Conservation (phyloP, 768 basidiomycete genomes). For the Boletellus ananiceps region DNA sequence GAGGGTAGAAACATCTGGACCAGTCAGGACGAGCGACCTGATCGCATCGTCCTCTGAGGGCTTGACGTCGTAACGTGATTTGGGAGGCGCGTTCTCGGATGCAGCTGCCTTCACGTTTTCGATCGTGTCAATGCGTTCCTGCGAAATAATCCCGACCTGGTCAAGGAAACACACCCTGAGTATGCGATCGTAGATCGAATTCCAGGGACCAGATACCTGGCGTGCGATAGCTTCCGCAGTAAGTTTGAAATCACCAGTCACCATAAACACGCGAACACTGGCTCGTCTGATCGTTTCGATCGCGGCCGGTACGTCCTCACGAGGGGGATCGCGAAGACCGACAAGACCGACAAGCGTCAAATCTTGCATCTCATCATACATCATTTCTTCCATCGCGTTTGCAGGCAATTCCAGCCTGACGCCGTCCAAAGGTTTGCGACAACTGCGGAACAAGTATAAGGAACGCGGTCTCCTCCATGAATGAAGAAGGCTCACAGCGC, state of each 20-base stretch:
- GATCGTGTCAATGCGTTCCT: slow-evolving; percentile 35
- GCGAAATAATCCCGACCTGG: slow-evolving; percentile 43
- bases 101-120: slow-evolving; percentile 19
- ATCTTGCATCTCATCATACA: slow-evolving; percentile 33
- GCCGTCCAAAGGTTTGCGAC: slow-evolving; percentile 27
- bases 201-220: slow-evolving; percentile 30
- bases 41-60: slow-evolving; percentile 35
- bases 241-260: slow-evolving; percentile 52
- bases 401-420: slow-evolving; percentile 18
- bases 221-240: slow-evolving; percentile 51
- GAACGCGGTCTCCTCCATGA: not conserved
- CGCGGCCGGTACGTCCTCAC: slow-evolving; percentile 44
- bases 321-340: slow-evolving; percentile 57
- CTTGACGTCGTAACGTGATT: slow-evolving; percentile 28
- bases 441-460: slow-evolving; percentile 11
- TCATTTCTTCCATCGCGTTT: slow-evolving; percentile 35
- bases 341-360: slow-evolving; percentile 48
- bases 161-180: not conserved
- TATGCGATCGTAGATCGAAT: not conserved
- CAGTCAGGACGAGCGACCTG: slow-evolving; percentile 42
- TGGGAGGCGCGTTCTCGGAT: slow-evolving; percentile 10
- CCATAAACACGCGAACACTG: slow-evolving; percentile 53
- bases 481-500: slow-evolving; percentile 31
- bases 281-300: slow-evolving; percentile 46
- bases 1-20: slow-evolving; percentile 38